phyloP scores from a whole-genome alignment of 805 yeast genomes.

The Saccharomycopsis javanensis region DNA sequence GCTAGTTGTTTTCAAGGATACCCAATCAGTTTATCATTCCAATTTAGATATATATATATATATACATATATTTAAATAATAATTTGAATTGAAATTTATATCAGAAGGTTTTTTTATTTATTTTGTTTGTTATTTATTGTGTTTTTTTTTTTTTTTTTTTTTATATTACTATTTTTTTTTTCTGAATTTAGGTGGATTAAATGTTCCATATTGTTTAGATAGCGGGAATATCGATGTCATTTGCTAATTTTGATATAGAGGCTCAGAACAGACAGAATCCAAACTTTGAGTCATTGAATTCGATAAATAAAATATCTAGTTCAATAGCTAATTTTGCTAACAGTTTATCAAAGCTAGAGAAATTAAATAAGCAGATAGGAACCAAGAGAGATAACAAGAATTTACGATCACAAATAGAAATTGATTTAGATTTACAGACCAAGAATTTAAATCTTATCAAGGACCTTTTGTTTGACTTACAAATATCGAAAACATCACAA shows the following conservation, averaged over 20 bases:
- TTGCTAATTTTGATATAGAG: constrained; percentile 23
- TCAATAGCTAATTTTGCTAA: constrained; percentile 34
- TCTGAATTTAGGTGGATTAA: too few species aligned
- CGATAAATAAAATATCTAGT: constrained; percentile 23
- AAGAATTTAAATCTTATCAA: constrained; percentile 23
- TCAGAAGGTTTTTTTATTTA: too few species aligned
- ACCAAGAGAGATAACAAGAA: constrained; percentile 37
- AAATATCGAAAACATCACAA: constrained; percentile 12
- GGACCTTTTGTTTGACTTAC: constrained; percentile 14
- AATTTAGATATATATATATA: too few species aligned
- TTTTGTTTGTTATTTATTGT: too few species aligned
- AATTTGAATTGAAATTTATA: too few species aligned
- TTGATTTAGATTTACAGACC: constrained; percentile 19
- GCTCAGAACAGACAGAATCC: constrained; percentile 20
- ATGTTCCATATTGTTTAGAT: too few species aligned
- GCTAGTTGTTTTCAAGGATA: too few species aligned
- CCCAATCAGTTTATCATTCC: too few species aligned
- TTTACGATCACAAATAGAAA: constrained; percentile 29
- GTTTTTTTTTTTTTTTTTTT: too few species aligned
- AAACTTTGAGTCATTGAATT: constrained; percentile 7
- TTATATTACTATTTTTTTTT: too few species aligned
- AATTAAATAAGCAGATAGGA: constrained; percentile 41
- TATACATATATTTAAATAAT: too few species aligned
- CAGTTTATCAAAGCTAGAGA: constrained; percentile 41
- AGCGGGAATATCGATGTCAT: constrained; percentile 13